phyloP scores from a whole-genome alignment of 1,284 basidiomycete species.

The Moniliella sp. region DNA sequence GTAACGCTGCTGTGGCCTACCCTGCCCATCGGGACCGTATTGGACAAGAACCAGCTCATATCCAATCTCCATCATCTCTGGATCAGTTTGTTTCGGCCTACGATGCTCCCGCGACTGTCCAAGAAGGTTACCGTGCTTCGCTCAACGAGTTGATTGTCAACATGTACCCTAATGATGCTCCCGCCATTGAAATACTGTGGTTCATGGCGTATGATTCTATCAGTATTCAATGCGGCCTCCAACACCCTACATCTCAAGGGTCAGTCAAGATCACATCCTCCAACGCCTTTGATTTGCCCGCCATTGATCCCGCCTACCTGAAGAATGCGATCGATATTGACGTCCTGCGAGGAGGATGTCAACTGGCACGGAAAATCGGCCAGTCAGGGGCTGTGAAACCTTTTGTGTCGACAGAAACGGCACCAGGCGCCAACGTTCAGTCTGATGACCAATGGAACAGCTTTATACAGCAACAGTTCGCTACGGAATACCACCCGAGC shows the following conservation, averaged over 20 bases:
- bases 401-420: slow-evolving; percentile 4
- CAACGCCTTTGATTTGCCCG: slow-evolving; percentile 12
- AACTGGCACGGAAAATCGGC: slow-evolving; percentile 15
- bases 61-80: slow-evolving; percentile 13
- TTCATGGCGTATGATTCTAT: slow-evolving; percentile 11
- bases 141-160: slow-evolving; percentile 38
- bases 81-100: slow-evolving; percentile 35
- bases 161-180: slow-evolving; percentile 7
- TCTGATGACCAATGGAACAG: slow-evolving; percentile 10
- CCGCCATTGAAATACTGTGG: slow-evolving; percentile 17
- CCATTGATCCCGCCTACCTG: slow-evolving; percentile 21
- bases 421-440: slow-evolving; percentile 5
- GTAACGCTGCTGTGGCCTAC: slow-evolving; percentile 22
- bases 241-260: slow-evolving; percentile 20
- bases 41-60: background rate
- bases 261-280: slow-evolving; percentile 11
- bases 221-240: slow-evolving; percentile 14
- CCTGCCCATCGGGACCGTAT: slow-evolving; percentile 11
- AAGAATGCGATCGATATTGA: slow-evolving; percentile 10
- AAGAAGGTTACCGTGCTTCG: slow-evolving; percentile 46
- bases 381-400: slow-evolving; percentile 6
- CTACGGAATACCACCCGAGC: slow-evolving; percentile 37
- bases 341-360: slow-evolving; percentile 13
- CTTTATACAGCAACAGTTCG: slow-evolving; percentile 19
- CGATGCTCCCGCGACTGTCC: slow-evolving; percentile 41